Base-by-base conservation (phyloP, 306 rosid genomes). In the Gastrolobium bilobum region DNA sequence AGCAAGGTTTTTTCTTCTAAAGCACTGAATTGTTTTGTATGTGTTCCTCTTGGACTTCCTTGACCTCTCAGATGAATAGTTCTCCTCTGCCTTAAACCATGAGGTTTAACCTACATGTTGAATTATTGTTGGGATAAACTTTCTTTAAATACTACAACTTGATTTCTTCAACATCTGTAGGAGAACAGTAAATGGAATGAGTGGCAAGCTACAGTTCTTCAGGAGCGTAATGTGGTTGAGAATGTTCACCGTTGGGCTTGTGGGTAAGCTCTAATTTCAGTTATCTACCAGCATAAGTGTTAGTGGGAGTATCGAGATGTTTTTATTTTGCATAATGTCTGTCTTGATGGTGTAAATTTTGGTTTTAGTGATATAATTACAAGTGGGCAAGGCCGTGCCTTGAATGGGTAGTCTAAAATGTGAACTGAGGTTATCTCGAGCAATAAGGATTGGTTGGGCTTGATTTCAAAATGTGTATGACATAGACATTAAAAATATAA, bases 181-280 rank as follows among this genome's bases (percentile, higher is more conserved):
- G 97, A 93, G 78, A 90, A 84, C 51, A 83, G 43, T 63, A 96
- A 93, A 57, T 95, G 98, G 99, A 90, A 78, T 33, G 94, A 89
- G 76, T 95, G 99, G 99, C 98, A 91, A 86, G 69, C 88, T 73
- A 93, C 93, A 10, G 87, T 86, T 84, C 80, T 95, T 79, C 94
- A 91, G 84, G 96, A 90, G 71, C 98, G 99, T 67, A 93, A 91
- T 71, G 70, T 81, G 29, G 91, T 95, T 71, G 99, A 95, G 83
- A 95, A 93, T 76, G 98, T 95, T 37, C 88, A 88, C 76, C 86
- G 89, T 71, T 95, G 99, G 98, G 93, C 96, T 76, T 95, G 99
- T 43, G 99, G 99, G 99, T 95, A 91, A 85, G 94, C 71, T 82
- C 43, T 77, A 52, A 67, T 57, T 20, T 58, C 70, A 35, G 26